Base-by-base conservation (phyloP, 2,329 filamentous ascomycete genomes). In the Trichophyton equinum region DNA sequence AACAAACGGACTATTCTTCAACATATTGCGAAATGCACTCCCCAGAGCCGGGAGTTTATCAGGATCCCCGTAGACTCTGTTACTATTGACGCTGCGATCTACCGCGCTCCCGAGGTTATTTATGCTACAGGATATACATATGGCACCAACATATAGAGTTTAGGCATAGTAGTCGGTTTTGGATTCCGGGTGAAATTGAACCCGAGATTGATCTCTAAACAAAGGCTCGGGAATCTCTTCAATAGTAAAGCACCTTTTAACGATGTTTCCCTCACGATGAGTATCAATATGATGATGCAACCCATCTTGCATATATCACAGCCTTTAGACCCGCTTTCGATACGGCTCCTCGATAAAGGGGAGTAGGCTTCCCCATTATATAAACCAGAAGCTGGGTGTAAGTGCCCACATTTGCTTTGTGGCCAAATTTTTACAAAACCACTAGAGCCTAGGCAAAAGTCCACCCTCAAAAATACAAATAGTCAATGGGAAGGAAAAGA, bases 71-170 rank as follows among this genome's bases (percentile, higher is more conserved):
- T 70, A 38, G 71, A 74, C 57, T 70, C 67, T 5, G 75, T 75
- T 61, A 60, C 59, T 9, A 30, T 73, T 22, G 22, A 22, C 22
- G 3, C 22, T 22, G 22, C 22, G 22, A 62, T 69, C 9, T 74
- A 73, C 60, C 71, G 69, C 47, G 68, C 71, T 1, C 72, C 71
- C n/a, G 72, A 74, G 62, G 72, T 74, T 6, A 67, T 74, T 20
- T 62, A 74, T 6, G 67, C 68, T 49, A 62, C 62, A n/a, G 72
- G 70, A 0, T 75, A 67, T 64, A 66, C 68, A 2, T 73, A 73
- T 65, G 70, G 70, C 56, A 70, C 70, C 51, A 71, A 74, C 62
- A 73, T 73, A 51, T 74, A 69, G 73, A 74, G 68, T 58, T 61
- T 74, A 30, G 72, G 70, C 3, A 68, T 70, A 27, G 69, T 74